Percentiles rank a stretch among this genome's conserved stretches.
Conservation (phyloP, 139 green algal genomes). For the Tetraselmis striata region DNA sequence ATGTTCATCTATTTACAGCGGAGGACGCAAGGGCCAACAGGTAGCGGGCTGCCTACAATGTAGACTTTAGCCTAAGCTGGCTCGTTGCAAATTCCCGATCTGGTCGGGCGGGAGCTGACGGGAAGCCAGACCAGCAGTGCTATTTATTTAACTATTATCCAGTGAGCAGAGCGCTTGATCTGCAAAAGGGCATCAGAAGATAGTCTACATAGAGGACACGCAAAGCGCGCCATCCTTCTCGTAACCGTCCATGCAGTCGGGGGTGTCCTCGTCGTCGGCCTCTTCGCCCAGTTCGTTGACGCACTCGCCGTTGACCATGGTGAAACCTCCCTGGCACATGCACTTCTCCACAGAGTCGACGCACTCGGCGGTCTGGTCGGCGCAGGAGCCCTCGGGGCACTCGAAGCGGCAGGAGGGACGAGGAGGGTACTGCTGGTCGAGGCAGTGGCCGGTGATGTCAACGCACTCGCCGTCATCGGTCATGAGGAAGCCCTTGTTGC, state of each 20-base stretch:
- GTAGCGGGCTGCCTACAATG: too few species aligned
- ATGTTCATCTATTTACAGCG: too few species aligned
- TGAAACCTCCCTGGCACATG: neutral
- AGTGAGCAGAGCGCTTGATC: too few species aligned
- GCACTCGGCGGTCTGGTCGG: neutral
- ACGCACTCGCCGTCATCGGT: neutral
- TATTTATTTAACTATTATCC: too few species aligned
- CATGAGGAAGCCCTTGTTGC: neutral
- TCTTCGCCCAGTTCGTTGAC: neutral
- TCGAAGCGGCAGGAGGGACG: neutral
- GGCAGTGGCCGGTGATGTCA: neutral
- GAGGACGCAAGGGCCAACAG: too few species aligned
- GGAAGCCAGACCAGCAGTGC: too few species aligned
- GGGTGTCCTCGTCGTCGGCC: neutral
- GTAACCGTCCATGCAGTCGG: neutral
- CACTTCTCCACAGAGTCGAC: neutral
- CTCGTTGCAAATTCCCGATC: too few species aligned
- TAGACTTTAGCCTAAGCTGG: too few species aligned
- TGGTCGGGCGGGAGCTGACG: too few species aligned
- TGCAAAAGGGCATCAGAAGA: too few species aligned
- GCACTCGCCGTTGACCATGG: neutral
- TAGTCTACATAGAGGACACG: too few species aligned
- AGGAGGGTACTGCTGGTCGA: neutral
- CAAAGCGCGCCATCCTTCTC: neutral
- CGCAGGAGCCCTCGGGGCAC: neutral